A percentile compares a stretch with the other conserved stretches of the same genome.
Evolutionary conservation across 2,329 filamentous ascomycete species (phyloP).

Genomic region (Hymenoscyphus fructigenus): DNA sequence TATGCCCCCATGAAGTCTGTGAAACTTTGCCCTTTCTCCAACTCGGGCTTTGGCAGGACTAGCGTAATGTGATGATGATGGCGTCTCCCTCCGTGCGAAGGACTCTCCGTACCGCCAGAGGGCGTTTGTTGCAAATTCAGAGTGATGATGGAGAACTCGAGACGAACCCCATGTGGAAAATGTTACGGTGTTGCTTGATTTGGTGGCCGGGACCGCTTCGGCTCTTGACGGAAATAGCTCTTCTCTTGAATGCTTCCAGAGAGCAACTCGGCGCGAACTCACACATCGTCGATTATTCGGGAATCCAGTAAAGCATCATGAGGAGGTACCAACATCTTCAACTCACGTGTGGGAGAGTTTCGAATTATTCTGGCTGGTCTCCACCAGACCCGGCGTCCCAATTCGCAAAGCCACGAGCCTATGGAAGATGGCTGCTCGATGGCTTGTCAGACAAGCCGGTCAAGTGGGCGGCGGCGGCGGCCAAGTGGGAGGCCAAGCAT

Average conservation of each 20-base stretch:
- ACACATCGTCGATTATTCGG: not conserved
- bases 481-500: not conserved
- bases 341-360: not conserved
- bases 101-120: not conserved
- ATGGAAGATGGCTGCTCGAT: not conserved
- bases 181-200: not conserved
- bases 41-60: not conserved
- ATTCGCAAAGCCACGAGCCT: constrained; percentile 1
- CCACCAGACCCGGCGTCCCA: not conserved
- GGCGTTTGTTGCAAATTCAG: not conserved
- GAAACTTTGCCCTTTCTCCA: not conserved
- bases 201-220: not conserved
- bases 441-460: not conserved
- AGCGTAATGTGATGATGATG: not conserved
- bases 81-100: not conserved
- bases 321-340: not conserved
- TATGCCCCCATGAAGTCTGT: not conserved
- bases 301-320: constrained; percentile 2
- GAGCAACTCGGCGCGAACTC: not conserved
- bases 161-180: not conserved
- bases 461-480: not conserved
- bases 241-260: not conserved
- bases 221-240: not conserved
- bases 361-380: not conserved
- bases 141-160: not conserved